These are phyloP conservation scores for Sporothrix luriei DNA, from an alignment of 2,329 filamentous ascomycete genomes.

Conservation along the genomic window DNA sequence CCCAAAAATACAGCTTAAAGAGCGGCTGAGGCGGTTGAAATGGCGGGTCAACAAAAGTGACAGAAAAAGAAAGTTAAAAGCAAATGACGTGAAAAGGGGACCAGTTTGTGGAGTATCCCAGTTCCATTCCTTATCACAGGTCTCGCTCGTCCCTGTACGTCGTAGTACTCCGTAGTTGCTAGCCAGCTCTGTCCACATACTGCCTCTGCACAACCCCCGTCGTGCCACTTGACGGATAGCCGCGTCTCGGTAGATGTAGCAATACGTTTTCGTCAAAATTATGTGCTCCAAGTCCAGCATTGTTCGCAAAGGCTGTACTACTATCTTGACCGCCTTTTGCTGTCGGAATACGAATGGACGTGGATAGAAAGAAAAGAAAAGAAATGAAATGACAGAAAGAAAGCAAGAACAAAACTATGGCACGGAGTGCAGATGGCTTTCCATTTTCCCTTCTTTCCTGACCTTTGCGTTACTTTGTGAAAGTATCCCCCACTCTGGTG, in stretches of 20 bases:
- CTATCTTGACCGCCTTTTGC: constrained; percentile 4
- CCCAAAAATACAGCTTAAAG: neutral
- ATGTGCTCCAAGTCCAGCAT: neutral
- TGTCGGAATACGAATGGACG: neutral
- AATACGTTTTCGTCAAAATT: neutral
- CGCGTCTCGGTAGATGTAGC: constrained; percentile 5
- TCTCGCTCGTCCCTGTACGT: neutral
- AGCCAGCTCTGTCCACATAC: neutral
- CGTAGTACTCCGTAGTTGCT: neutral
- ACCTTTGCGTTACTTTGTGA: too few species aligned
- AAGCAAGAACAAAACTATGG: neutral
- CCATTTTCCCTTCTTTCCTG: too few species aligned
- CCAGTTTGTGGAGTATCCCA: neutral
- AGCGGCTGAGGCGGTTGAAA: constrained; percentile 1
- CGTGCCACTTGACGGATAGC: neutral
- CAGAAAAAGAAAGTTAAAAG: neutral
- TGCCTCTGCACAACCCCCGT: neutral
- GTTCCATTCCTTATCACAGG: neutral
- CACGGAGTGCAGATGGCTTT: too few species aligned
- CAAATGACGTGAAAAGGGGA: neutral
- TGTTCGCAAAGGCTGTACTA: neutral
- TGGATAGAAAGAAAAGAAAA: neutral
- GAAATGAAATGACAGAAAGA: neutral
- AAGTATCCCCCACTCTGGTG: too few species aligned
- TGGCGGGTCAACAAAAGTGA: neutral